Conservation (phyloP, 768 basidiomycete species). For the Pulveroboletus sp. region DNA sequence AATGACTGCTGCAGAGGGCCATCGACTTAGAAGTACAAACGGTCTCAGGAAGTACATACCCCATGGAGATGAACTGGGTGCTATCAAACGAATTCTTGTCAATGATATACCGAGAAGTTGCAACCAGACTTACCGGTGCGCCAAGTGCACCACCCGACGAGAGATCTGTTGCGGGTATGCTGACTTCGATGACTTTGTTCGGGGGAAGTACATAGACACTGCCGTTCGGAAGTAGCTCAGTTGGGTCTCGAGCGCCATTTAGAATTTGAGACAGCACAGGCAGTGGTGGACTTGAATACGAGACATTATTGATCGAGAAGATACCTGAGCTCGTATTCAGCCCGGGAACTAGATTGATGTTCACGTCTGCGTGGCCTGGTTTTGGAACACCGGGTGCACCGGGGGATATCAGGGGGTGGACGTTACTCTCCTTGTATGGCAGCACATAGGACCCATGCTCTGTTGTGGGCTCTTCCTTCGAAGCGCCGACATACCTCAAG, state of each 20-base stretch:
- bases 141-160: conserved; percentile 7
- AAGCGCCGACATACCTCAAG: conserved; percentile 39
- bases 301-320: conserved; percentile 27
- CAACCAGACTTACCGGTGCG: conserved; percentile 10
- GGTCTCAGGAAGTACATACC: too few species aligned
- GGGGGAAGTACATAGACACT: conserved; percentile 38
- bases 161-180: conserved; percentile 25
- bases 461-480: conserved; percentile 30
- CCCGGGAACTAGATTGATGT: conserved; percentile 32
- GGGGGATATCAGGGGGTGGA: conserved; percentile 28
- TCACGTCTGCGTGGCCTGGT: conserved; percentile 38
- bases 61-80: conserved; percentile 43
- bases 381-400: conserved; percentile 31
- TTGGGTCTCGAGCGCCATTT: conserved; percentile 32
- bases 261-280: conserved; percentile 43
- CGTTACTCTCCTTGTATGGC: conserved; percentile 34
- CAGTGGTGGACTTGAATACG: conserved; percentile 29
- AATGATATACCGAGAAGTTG: not conserved
- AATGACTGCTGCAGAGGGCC: conserved; percentile 32
- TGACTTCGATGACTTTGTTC: conserved; percentile 43
- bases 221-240: conserved; percentile 37
- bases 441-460: conserved; percentile 12
- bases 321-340: not conserved
- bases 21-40: not conserved
- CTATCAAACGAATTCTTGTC: conserved; percentile 7